Evolutionary conservation across 257 asterid species (phyloP).

Genomic region (Solanum virginianum): DNA sequence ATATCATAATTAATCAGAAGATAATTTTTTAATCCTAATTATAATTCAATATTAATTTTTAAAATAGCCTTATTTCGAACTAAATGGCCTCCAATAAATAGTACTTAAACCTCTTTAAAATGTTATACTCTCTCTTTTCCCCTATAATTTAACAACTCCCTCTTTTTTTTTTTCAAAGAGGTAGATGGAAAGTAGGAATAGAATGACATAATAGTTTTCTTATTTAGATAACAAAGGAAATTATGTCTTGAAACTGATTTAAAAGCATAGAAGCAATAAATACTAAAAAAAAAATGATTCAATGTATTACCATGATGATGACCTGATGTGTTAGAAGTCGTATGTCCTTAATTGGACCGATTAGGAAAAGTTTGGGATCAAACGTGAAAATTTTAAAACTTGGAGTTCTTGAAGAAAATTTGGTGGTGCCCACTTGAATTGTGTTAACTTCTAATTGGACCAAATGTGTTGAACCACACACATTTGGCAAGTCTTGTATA

Average conservation of each 20-base stretch:
- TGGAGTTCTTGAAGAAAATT: too few species aligned
- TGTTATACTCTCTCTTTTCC: not conserved
- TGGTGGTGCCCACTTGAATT: too few species aligned
- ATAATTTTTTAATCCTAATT: too few species aligned
- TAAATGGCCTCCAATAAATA: not conserved
- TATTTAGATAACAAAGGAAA: not conserved
- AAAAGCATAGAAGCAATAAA: not conserved
- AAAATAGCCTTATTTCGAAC: not conserved
- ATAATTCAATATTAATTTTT: not conserved
- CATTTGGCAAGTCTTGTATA: too few species aligned
- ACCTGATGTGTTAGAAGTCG: too few species aligned
- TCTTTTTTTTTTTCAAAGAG: not conserved
- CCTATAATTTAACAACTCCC: not conserved
- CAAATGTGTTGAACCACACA: too few species aligned
- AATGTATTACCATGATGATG: constrained; percentile 37
- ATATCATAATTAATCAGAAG: too few species aligned
- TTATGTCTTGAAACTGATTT: not conserved
- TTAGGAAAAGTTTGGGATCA: too few species aligned
- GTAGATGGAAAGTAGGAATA: not conserved
- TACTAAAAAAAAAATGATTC: not conserved
- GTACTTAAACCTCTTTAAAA: not conserved
- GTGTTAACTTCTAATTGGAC: too few species aligned
- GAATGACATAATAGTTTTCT: not conserved
- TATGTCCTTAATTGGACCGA: too few species aligned
- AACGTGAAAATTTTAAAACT: too few species aligned